A percentile compares a stretch with the other conserved stretches of the same genome.
Evolutionary conservation across 441 rosid genomes (phyloP).

Genomic region (Erysimum cheiri): DNA sequence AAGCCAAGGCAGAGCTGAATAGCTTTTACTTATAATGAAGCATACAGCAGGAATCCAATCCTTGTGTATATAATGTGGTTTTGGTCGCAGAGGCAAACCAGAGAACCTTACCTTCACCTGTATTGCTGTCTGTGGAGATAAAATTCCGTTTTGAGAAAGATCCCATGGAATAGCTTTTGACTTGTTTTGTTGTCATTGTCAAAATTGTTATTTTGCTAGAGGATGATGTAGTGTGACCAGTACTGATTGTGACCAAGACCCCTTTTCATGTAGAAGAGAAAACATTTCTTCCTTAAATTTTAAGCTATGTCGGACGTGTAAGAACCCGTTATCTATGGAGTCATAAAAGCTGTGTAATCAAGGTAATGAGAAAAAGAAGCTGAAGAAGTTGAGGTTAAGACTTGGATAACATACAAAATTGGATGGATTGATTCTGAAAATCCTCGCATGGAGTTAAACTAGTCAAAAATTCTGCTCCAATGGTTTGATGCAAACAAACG

Average conservation of each 20-base stretch:
- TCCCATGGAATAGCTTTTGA: slow-evolving; percentile 31
- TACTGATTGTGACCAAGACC: not conserved
- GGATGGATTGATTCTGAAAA: not conserved
- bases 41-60: slow-evolving; percentile 31
- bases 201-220: slow-evolving; percentile 29
- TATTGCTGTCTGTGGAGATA: slow-evolving; percentile 23
- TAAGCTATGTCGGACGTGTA: not conserved
- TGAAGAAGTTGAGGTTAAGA: not conserved
- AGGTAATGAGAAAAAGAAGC: not conserved
- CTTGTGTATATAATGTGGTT: slow-evolving; percentile 40
- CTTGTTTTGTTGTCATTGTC: slow-evolving; percentile 36
- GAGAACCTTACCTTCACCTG: slow-evolving; percentile 30
- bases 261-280: not conserved
- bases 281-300: not conserved
- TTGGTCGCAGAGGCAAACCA: slow-evolving; percentile 21
- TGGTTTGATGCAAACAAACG: not conserved
- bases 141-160: slow-evolving; percentile 22
- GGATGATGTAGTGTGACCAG: slow-evolving; percentile 5
- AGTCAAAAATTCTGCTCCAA: not conserved
- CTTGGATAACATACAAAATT: not conserved
- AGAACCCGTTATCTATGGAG: not conserved
- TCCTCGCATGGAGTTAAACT: not conserved
- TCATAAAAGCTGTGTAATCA: not conserved
- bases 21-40: slow-evolving; percentile 28
- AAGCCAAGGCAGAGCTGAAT: slow-evolving; percentile 50